A percentile compares a stretch with the other conserved stretches of the same genome.
Conservation (phyloP, 345 rosid genomes). For the Nephelium lappaceum region DNA sequence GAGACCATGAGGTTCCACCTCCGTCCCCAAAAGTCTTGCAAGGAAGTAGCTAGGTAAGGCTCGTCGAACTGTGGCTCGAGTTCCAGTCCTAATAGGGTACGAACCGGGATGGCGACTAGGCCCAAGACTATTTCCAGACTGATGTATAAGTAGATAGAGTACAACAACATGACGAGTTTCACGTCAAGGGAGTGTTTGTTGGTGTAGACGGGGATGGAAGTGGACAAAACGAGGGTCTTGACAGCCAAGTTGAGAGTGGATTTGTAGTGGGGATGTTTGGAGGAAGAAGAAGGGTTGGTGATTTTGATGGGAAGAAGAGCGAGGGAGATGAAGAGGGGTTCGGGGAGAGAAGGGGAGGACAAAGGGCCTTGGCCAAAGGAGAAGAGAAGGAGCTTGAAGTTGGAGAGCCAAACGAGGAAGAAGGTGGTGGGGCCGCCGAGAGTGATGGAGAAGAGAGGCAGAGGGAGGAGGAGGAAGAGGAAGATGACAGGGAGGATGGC, state of each 20-base stretch:
- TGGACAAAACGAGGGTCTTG: slow-evolving; percentile 8
- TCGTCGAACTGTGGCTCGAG: slow-evolving; percentile 63
- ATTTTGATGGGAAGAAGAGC: slow-evolving; percentile 40
- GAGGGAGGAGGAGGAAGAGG: slow-evolving; percentile 43
- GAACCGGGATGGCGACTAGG: slow-evolving; percentile 33
- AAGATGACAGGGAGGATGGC: slow-evolving; percentile 40
- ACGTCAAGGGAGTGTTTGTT: slow-evolving; percentile 17
- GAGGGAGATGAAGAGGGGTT: slow-evolving; percentile 30
- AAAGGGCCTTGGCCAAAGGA: slow-evolving; percentile 46
- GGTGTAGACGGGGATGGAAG: not conserved
- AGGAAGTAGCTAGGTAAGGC: slow-evolving; percentile 61
- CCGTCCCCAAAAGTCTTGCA: slow-evolving; percentile 81
- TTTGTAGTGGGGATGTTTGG: not conserved
- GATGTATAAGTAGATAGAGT: slow-evolving; percentile 42
- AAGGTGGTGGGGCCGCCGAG: slow-evolving; percentile 29
- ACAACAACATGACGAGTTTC: slow-evolving; percentile 38
- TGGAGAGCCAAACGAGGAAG: slow-evolving; percentile 44
- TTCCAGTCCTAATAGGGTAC: slow-evolving; percentile 39
- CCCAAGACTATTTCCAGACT: slow-evolving; percentile 44
- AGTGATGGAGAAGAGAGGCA: slow-evolving; percentile 28
- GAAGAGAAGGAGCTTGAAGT: slow-evolving; percentile 53
- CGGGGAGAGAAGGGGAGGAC: slow-evolving; percentile 22
- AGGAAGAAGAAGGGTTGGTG: not conserved
- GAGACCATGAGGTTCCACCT: slow-evolving; percentile 77
- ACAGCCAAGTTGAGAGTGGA: not conserved